phyloP scores from a whole-genome alignment of 2,329 filamentous ascomycete species.

The Colletotrichum endophyticum region DNA sequence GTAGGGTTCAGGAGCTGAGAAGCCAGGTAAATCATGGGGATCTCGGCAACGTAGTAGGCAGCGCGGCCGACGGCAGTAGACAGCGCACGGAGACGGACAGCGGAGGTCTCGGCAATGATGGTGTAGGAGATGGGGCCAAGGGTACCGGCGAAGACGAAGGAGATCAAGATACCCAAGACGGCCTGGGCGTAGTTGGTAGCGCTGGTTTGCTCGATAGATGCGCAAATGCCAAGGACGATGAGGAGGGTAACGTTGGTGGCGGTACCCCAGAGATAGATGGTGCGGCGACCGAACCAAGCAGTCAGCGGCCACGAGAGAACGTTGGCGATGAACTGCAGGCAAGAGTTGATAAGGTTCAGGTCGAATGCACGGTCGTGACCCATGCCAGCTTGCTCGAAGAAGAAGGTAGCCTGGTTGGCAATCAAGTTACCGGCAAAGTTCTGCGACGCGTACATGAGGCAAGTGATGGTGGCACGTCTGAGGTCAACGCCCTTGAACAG shows the following conservation, averaged over 20 bases:
- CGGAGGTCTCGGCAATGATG: constrained; percentile 41
- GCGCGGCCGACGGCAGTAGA: constrained; percentile 41
- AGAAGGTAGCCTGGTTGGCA: constrained; percentile 66
- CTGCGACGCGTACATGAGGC: constrained; percentile 62
- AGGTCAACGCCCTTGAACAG: constrained; percentile 59
- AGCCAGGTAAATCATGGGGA: constrained; percentile 44
- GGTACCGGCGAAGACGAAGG: constrained; percentile 39
- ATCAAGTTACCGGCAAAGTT: constrained; percentile 66
- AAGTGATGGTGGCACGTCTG: constrained; percentile 60
- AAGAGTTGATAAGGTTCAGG: constrained; percentile 31
- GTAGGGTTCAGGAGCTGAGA: constrained; percentile 43
- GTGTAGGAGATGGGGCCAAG: constrained; percentile 41
- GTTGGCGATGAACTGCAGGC: constrained; percentile 37
- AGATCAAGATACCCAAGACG: constrained; percentile 40
- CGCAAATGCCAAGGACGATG: constrained; percentile 38
- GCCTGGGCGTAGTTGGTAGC: constrained; percentile 42
- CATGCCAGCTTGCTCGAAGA: constrained; percentile 48
- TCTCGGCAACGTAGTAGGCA: constrained; percentile 45
- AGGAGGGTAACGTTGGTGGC: constrained; percentile 36
- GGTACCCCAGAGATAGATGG: constrained; percentile 43
- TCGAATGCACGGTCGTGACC: constrained; percentile 24
- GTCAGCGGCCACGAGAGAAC: constrained; percentile 36
- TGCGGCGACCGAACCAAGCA: constrained; percentile 41
- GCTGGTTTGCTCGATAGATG: constrained; percentile 33
- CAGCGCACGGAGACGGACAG: constrained; percentile 39